These are phyloP conservation scores for Alnus glutinosa DNA, from an alignment of 306 rosid species.

Conservation along the genomic window DNA sequence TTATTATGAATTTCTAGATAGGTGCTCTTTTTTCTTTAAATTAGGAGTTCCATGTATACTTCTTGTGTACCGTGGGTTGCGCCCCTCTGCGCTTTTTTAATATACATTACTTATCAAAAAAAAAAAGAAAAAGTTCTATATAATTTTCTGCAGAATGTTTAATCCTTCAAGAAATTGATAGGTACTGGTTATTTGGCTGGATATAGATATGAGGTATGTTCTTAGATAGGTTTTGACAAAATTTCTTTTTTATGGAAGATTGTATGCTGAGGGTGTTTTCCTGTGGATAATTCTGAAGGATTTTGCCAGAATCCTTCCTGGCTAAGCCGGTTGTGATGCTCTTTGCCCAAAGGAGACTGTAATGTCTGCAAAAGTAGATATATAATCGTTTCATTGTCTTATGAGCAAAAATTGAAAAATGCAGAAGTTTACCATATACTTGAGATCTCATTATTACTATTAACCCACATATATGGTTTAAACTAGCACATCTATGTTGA, in stretches of 20 bases:
- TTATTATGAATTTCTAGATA: no score
- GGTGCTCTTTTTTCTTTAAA: no score
- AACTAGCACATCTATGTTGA: neutral
- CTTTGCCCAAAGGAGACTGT: neutral
- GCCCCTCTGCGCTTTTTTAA: no score
- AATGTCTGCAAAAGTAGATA: neutral
- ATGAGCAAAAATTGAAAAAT: constrained; percentile 5
- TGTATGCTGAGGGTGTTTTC: neutral
- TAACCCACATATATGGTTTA: neutral
- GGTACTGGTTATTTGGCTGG: neutral
- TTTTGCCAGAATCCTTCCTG: neutral
- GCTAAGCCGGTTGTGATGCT: neutral
- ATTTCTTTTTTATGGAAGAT: neutral
- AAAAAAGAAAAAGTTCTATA: no score
- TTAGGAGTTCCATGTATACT: no score
- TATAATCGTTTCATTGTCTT: neutral
- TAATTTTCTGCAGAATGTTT: neutral
- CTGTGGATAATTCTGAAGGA: neutral
- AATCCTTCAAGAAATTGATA: neutral
- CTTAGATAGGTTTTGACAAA: neutral
- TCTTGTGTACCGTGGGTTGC: no score
- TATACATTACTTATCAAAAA: no score
- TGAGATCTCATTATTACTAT: neutral
- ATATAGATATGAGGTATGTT: neutral
- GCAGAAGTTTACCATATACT: neutral